A percentile compares a stretch with the other conserved stretches of the same genome.
phyloP scores from a whole-genome alignment of 495 filamentous ascomycete species.

The Aspergillus ostianus region DNA sequence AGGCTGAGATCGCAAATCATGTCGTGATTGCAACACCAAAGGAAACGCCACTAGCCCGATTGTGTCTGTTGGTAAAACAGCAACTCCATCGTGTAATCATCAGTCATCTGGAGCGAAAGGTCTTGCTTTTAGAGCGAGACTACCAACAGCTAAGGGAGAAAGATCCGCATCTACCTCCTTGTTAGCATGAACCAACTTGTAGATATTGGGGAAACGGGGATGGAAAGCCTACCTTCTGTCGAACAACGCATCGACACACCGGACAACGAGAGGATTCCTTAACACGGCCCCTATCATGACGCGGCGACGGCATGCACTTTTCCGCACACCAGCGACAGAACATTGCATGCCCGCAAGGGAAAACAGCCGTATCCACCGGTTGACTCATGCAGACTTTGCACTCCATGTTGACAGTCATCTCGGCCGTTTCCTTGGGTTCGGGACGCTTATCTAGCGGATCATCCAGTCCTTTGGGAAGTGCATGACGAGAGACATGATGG shows the following conservation, averaged over 20 bases:
- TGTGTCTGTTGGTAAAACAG: background rate
- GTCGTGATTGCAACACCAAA: too few relatives aligned
- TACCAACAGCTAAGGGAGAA: background rate
- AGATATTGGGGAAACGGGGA: background rate
- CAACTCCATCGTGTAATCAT: background rate
- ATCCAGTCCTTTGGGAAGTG: slow-evolving; percentile 16
- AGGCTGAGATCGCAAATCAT: too few relatives aligned
- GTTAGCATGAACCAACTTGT: background rate
- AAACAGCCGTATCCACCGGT: slow-evolving; percentile 49
- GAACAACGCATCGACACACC: background rate
- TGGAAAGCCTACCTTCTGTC: background rate
- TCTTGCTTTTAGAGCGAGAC: background rate
- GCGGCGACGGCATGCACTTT: background rate
- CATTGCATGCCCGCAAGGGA: slow-evolving; percentile 57
- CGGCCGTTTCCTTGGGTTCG: slow-evolving; percentile 42
- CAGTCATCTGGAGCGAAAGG: background rate
- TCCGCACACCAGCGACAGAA: slow-evolving; percentile 46
- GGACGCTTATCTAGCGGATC: slow-evolving; percentile 30
- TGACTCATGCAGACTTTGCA: slow-evolving; percentile 58
- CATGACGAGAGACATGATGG: background rate
- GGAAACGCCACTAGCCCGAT: background rate
- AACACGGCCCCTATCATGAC: background rate
- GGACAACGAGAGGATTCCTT: background rate
- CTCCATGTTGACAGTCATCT: slow-evolving; percentile 49
- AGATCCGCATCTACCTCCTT: background rate